Conservation (phyloP, 208 protist species). For the Blastocrithidia nonstop region DNA sequence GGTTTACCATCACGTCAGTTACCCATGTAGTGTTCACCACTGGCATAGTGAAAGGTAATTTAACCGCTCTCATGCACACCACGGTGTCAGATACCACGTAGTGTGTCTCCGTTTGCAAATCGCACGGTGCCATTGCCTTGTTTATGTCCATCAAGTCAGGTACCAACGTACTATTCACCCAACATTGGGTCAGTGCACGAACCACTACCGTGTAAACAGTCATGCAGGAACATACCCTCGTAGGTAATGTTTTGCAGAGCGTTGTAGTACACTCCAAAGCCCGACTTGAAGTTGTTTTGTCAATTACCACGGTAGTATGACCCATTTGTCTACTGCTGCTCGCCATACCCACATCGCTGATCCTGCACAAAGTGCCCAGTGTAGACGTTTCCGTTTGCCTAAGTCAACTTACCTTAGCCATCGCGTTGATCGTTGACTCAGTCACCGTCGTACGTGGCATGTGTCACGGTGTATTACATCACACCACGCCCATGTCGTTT, state of each 20-base stretch:
- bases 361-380: constrained; percentile 43
- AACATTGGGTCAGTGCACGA: constrained; percentile 7
- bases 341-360: constrained; percentile 46
- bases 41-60: constrained; percentile 34
- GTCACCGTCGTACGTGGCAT: constrained; percentile 47
- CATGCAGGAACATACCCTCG: constrained; percentile 62
- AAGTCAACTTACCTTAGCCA: constrained; percentile 47
- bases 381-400: constrained; percentile 44
- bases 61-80: constrained; percentile 44
- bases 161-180: constrained; percentile 49
- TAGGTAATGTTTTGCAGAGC: constrained; percentile 34
- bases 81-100: constrained; percentile 57
- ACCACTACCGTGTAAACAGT: constrained; percentile 44
- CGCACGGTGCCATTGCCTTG: constrained; percentile 65
- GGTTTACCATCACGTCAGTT: constrained; percentile 48
- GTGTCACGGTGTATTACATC: background rate
- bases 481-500: constrained; percentile 44
- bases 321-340: constrained; percentile 28
- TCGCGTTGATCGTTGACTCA: constrained; percentile 48
- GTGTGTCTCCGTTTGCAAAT: constrained; percentile 64
- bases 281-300: constrained; percentile 41
- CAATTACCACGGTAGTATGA: constrained; percentile 70
- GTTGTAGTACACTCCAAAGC: constrained; percentile 38
- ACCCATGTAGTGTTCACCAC: constrained; percentile 58
- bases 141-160: constrained; percentile 61